These are phyloP conservation scores for Knufia fluminis DNA, from an alignment of 2,329 filamentous ascomycete species.

Conservation along the genomic window DNA sequence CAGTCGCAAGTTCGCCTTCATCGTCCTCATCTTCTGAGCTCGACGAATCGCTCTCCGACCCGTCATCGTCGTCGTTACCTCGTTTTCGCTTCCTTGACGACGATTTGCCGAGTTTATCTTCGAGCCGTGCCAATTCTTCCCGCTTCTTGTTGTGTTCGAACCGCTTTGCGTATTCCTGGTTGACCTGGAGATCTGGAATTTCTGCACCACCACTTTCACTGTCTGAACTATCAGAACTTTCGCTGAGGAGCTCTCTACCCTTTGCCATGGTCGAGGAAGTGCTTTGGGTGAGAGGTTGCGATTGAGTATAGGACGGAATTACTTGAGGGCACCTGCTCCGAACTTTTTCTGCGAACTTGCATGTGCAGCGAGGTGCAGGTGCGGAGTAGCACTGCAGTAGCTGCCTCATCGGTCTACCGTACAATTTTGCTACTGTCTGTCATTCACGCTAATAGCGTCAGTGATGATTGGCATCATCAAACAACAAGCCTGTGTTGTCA, in stretches of 20 bases:
- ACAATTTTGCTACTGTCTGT: too few species aligned
- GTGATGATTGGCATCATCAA: too few species aligned
- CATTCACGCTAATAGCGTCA: too few species aligned
- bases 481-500: too few species aligned
- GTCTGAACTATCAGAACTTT: constrained; percentile 28
- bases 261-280: background rate
- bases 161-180: constrained; percentile 75
- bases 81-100: constrained; percentile 31
- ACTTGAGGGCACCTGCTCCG: background rate
- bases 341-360: background rate
- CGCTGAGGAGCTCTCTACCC: constrained; percentile 4
- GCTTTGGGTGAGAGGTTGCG: too few species aligned
- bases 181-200: constrained; percentile 60
- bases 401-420: too few species aligned
- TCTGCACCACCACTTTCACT: constrained; percentile 34
- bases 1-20: constrained; percentile 75
- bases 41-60: constrained; percentile 48
- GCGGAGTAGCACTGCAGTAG: too few species aligned
- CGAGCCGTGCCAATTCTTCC: constrained; percentile 68
- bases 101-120: constrained; percentile 68
- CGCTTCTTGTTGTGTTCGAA: constrained; percentile 98
- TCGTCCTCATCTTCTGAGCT: constrained; percentile 81
- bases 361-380: background rate
- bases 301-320: too few species aligned
- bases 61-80: constrained; percentile 35